Evolutionary conservation across 345 rosid species (phyloP), one percentile per base, ranked within the genome.

Genomic region (Eucalyptus victrix): DNA sequence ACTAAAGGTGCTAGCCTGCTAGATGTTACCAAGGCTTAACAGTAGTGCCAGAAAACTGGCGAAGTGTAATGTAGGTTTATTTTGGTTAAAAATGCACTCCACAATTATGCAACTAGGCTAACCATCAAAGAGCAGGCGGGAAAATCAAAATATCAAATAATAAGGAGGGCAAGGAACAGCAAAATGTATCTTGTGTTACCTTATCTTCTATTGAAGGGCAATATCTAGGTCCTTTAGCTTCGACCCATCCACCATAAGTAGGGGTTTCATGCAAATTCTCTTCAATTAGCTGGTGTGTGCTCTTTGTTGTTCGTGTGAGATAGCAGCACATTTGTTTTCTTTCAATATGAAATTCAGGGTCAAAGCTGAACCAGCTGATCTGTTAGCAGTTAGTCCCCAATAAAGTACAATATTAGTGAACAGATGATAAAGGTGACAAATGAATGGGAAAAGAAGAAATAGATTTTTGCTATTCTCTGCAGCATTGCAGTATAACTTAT

Each of bases 231-330:
- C 99, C 99, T 93, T 96, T 97, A 51, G 99, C 98, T 94, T 97
- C 99, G 87, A 97, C 96, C 99, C 99, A 97, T 89, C 99, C 99
- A 89, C 99, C 99, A 94, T 97, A 97, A 87, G 99, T 97, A 90
- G 99, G 99, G 90, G 99, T 97, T 92, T 97, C 99, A 90, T 96
- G 98, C 95, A 97, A 93, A 92, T 97, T 97, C 44, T 97, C 98
- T 92, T 90, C 92, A 89, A 97, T 97, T 94, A 97, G 92, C 94
- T 96, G 95, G 91, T 97, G 99, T 12, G 99, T 97, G 65, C 69
- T 88, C 91, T 94, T 93, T 16, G 98, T 97, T 24, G 99, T 97
- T 47, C 99, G 97, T 28, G 99, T 97, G 53, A 97, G 92, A 93
- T 97, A 94, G 94, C 99, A 97, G 91, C 97, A 93, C 98, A 97